These are phyloP conservation scores for Diaporthe sp. DNA, from an alignment of 2,329 filamentous ascomycete genomes.

Conservation along the genomic window DNA sequence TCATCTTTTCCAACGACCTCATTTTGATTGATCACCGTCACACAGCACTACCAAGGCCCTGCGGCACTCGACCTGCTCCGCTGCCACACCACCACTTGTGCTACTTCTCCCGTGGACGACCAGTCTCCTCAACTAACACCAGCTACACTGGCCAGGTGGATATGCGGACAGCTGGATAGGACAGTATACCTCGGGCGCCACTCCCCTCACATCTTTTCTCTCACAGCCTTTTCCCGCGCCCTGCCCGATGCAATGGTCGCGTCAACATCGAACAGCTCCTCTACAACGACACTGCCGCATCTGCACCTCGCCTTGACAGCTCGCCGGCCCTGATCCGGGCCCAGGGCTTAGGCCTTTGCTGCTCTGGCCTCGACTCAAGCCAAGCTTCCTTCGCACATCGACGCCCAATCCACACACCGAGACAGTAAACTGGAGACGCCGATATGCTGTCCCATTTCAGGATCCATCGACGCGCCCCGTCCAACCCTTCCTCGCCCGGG, in stretches of 20 bases:
- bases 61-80: conserved; percentile 3
- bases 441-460: conserved; percentile 54
- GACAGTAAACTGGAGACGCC: conserved; percentile 4
- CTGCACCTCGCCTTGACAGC: conserved; percentile 27
- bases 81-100: background rate
- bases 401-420: conserved; percentile 26
- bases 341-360: conserved; percentile 19
- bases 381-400: conserved; percentile 16
- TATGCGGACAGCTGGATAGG: background rate
- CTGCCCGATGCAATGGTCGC: conserved; percentile 37
- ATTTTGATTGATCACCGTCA: conserved; percentile 22
- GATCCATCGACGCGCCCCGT: conserved; percentile 70
- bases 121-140: background rate
- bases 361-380: conserved; percentile 25
- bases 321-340: conserved; percentile 31
- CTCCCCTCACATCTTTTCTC: background rate
- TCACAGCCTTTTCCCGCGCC: background rate
- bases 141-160: background rate
- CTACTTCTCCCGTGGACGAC: background rate
- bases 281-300: conserved; percentile 23
- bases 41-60: background rate
- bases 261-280: background rate
- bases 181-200: background rate
- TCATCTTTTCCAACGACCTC: conserved; percentile 25
- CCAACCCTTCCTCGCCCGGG: conserved; percentile 67